Conservation (phyloP, 768 basidiomycete species). For the Mycena olivaceomarginata region DNA sequence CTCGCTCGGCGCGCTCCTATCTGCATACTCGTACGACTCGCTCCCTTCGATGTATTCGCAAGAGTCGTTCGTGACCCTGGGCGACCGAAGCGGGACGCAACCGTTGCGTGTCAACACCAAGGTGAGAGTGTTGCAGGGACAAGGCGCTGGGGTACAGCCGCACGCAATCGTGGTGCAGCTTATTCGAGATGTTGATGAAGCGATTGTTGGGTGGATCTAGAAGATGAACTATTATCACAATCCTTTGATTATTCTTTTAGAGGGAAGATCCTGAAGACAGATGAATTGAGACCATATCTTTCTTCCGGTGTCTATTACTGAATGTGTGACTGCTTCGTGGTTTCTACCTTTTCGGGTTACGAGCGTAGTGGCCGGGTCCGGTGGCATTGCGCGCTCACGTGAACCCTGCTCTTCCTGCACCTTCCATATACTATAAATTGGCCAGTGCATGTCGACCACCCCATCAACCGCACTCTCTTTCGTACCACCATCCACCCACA, state of each 20-base stretch:
- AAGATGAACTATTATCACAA: neutral
- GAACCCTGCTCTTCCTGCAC: no score
- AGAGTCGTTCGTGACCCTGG: constrained; percentile 39
- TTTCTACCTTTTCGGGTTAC: no score
- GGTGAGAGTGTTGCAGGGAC: constrained; percentile 8
- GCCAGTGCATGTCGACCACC: constrained; percentile 12
- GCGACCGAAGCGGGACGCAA: constrained; percentile 32
- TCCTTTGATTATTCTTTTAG: neutral
- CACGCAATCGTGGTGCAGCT: constrained; percentile 57
- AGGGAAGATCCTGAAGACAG: no score
- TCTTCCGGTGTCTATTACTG: no score
- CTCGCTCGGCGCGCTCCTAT: constrained; percentile 30
- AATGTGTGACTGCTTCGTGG: no score
- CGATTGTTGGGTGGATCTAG: constrained; percentile 55
- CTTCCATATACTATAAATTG: neutral
- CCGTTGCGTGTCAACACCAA: constrained; percentile 27
- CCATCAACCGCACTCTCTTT: neutral
- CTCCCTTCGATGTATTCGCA: constrained; percentile 49
- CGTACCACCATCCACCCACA: constrained; percentile 4
- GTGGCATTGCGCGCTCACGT: no score
- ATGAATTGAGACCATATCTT: no score
- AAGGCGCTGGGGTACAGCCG: constrained; percentile 14
- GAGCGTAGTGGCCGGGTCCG: no score
- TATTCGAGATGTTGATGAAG: constrained; percentile 57
- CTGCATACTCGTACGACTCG: constrained; percentile 43